A percentile compares a stretch with the other conserved stretches of the same genome.
phyloP scores from a whole-genome alignment of 208 protist genomes.

The Crithidia brevicula region DNA sequence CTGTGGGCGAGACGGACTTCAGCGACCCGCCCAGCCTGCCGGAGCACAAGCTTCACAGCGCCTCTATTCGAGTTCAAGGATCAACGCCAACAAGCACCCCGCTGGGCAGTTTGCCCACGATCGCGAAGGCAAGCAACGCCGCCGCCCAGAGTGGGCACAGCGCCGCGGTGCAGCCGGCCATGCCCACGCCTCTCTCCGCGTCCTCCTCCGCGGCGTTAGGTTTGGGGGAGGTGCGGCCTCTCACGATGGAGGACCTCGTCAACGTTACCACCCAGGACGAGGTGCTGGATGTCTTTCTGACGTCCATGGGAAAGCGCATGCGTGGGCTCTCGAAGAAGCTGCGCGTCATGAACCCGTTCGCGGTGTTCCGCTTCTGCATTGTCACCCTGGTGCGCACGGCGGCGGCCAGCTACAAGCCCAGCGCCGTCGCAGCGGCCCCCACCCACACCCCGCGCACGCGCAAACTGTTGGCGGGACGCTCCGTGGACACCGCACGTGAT shows the following conservation, averaged over 20 bases:
- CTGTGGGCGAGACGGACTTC: neutral
- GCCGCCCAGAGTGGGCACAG: neutral
- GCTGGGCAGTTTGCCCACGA: constrained; percentile 3
- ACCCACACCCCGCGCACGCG: too few species aligned
- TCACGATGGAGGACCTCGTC: constrained; percentile 36
- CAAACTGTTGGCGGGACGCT: too few species aligned
- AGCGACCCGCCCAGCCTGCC: neutral
- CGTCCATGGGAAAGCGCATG: constrained; percentile 19
- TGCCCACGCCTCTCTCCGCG: neutral
- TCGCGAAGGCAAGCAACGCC: neutral
- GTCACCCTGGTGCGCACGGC: neutral
- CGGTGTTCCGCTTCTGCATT: constrained; percentile 33
- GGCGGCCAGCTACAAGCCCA: neutral
- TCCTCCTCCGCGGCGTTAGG: neutral
- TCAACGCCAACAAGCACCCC: neutral
- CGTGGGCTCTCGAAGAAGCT: constrained; percentile 40
- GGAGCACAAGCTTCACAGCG: neutral
- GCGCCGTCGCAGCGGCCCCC: neutral
- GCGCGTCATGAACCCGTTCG: constrained; percentile 28
- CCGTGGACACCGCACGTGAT: too few species aligned
- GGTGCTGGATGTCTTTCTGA: constrained; percentile 37
- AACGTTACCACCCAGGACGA: constrained; percentile 45
- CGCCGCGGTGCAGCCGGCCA: neutral
- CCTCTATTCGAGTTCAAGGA: neutral
- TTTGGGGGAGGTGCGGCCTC: constrained; percentile 1